Base-by-base conservation (phyloP, 306 rosid species). In the Alnus glutinosa region DNA sequence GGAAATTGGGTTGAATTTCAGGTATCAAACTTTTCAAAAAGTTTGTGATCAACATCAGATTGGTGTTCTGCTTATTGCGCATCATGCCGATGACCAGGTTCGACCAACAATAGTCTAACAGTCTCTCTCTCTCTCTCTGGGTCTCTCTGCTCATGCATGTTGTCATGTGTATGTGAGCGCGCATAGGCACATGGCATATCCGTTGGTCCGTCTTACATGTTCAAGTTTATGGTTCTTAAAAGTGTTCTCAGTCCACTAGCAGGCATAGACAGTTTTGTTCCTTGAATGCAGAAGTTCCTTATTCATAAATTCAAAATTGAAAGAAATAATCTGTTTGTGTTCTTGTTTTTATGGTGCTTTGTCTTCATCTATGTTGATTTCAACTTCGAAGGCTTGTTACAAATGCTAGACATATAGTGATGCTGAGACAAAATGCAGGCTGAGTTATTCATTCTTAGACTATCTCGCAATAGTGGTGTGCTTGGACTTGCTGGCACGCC, bases 401-500 rank as follows among this genome's bases (percentile, higher is more conserved):
- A 79, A 77, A 83, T 84, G 79, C 82, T 86, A 88, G 79, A 82
- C 75, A 74, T 77, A 73, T 86, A 85, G 76, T 92, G 87, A 88
- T 83, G 34, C 75, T 89, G 83, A 75, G 91, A 83, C 83, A 88
- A 79, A 68, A 84, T 94, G 97, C 97, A 94, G 99, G 98, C 94
- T 3, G 99, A 95, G 87, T 88, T 95, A 79, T 95, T 95, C 81
- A 82, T 92, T 85, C 90, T 95, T 77, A 91, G 98, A 88, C 90
- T 95, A 75, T 95, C 99, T 78, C 97, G 96, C 78, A 83, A 89
- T 57, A 95, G 97, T 39, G 88, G 98, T 52, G 91, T 95, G 79
- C 96, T 95, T 89, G 99, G 99, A 87, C 99, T 95, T 77, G 97
- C 99, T 51, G 98, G 98, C 86, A 93, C 87, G 90, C 94, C 97